Percentiles rank a stretch among this genome's conserved stretches.
Evolutionary conservation across 1,284 basidiomycete genomes (phyloP).

Genomic region (Coniferiporia sulphurascens): DNA sequence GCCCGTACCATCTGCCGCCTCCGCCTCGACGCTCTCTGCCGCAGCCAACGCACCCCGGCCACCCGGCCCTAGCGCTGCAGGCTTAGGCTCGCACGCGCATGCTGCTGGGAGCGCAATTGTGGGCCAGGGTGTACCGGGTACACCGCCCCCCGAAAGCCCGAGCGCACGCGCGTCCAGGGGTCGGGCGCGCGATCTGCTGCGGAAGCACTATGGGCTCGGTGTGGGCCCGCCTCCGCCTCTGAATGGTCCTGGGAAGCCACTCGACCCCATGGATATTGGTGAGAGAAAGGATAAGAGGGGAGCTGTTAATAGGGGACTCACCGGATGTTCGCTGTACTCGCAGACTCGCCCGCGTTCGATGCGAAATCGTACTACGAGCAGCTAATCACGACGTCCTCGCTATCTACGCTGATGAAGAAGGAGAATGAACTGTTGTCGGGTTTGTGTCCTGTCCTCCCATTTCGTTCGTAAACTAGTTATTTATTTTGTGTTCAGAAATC

Average conservation of each 20-base stretch:
- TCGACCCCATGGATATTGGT: conserved; percentile 82
- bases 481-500: conserved; percentile 52
- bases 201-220: conserved; percentile 81
- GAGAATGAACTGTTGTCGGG: conserved; percentile 76
- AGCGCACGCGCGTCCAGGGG: conserved; percentile 36
- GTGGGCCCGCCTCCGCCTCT: conserved; percentile 61
- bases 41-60: conserved; percentile 6
- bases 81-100: not conserved
- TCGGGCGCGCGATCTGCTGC: conserved; percentile 71
- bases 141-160: conserved; percentile 15
- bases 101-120: not conserved
- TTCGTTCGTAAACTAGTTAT: not conserved
- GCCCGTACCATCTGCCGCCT: not conserved
- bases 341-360: conserved; percentile 79
- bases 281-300: not conserved
- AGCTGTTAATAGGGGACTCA: no score
- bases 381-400: conserved; percentile 71
- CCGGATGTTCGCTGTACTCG: conserved; percentile 4
- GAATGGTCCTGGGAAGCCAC: conserved; percentile 36
- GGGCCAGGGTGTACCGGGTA: not conserved
- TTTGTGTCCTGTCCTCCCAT: conserved; percentile 22
- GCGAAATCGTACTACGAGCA: conserved; percentile 80
- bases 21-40: conserved; percentile 2
- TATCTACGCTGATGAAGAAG: conserved; percentile 64
- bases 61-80: not conserved